These are phyloP conservation scores for Lagerstroemia speciosa DNA, from an alignment of 345 rosid genomes.

Conservation along the genomic window DNA sequence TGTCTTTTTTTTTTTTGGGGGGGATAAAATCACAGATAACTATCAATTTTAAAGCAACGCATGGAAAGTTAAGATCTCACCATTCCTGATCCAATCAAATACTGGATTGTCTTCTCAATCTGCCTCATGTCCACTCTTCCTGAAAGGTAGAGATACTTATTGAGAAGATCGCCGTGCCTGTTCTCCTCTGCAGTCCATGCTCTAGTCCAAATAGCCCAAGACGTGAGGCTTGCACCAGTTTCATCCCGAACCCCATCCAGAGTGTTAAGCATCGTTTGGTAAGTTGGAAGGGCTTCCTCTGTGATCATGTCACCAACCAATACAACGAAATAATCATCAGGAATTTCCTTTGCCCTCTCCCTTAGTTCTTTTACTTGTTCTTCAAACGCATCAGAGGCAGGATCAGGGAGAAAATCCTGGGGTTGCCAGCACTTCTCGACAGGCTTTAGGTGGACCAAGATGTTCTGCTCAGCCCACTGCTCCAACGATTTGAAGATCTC, in stretches of 20 bases:
- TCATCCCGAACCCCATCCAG: constrained; percentile 77
- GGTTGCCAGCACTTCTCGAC: constrained; percentile 98
- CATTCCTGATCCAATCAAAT: constrained; percentile 69
- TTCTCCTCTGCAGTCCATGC: constrained; percentile 81
- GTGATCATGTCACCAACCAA: constrained; percentile 88
- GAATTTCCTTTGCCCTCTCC: constrained; percentile 76
- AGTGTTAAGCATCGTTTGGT: constrained; percentile 72
- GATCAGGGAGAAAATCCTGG: constrained; percentile 86
- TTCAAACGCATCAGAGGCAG: constrained; percentile 66
- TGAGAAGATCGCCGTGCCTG: constrained; percentile 65
- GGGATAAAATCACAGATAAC: background rate
- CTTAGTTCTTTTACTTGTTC: constrained; percentile 85
- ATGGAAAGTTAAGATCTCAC: constrained; percentile 20
- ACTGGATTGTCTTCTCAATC: constrained; percentile 68
- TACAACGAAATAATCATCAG: constrained; percentile 83
- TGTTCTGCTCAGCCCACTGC: constrained; percentile 72
- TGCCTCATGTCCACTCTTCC: constrained; percentile 74
- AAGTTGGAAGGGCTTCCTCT: constrained; percentile 83
- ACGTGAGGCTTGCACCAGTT: constrained; percentile 68
- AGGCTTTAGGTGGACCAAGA: constrained; percentile 63
- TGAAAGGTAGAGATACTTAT: constrained; percentile 54
- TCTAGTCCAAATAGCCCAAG: constrained; percentile 71
- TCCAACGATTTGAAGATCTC: constrained; percentile 90
- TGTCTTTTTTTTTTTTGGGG: no score
- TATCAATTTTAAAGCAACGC: background rate